phyloP scores from a whole-genome alignment of 371 early-diverging fungal species.

The Rhizopus microsporus region DNA sequence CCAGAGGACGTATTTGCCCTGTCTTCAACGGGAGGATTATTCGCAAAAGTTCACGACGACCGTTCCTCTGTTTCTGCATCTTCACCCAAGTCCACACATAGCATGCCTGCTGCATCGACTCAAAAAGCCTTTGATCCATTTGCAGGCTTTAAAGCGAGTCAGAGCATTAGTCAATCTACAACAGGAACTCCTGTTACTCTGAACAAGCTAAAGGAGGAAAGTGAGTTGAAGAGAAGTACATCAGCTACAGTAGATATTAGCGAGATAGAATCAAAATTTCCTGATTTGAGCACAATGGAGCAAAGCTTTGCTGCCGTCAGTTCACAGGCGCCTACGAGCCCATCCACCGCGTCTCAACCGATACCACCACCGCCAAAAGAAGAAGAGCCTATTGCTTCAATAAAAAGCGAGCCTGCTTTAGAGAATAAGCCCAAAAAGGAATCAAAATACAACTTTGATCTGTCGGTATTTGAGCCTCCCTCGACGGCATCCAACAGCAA shows the following conservation, averaged over 20 bases:
- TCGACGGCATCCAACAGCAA: not conserved
- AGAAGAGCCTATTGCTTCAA: not conserved
- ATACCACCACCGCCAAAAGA: conserved; percentile 1
- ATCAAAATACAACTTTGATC: conserved; percentile 49
- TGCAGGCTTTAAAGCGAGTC: conserved; percentile 31
- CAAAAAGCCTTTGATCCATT: conserved; percentile 40
- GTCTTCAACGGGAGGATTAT: conserved; percentile 28
- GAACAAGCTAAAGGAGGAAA: conserved; percentile 34
- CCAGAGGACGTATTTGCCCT: conserved; percentile 27
- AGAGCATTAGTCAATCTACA: conserved; percentile 11
- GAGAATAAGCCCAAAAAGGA: conserved; percentile 3
- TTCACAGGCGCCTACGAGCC: not conserved
- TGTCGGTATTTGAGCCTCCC: conserved; percentile 44
- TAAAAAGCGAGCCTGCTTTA: not conserved
- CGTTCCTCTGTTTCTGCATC: conserved; percentile 9
- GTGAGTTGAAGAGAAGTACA: conserved; percentile 16
- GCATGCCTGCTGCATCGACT: conserved; percentile 1
- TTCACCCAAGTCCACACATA: not conserved
- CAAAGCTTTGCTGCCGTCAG: conserved; percentile 27
- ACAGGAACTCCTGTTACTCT: conserved; percentile 28
- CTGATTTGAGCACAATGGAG: conserved; percentile 50
- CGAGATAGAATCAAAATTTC: conserved; percentile 51
- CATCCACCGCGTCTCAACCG: not conserved
- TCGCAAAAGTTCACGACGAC: conserved; percentile 18
- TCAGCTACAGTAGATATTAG: conserved; percentile 34